Conservation (phyloP, 2,329 filamentous ascomycete genomes). For the Aureobasidium melanogenum region DNA sequence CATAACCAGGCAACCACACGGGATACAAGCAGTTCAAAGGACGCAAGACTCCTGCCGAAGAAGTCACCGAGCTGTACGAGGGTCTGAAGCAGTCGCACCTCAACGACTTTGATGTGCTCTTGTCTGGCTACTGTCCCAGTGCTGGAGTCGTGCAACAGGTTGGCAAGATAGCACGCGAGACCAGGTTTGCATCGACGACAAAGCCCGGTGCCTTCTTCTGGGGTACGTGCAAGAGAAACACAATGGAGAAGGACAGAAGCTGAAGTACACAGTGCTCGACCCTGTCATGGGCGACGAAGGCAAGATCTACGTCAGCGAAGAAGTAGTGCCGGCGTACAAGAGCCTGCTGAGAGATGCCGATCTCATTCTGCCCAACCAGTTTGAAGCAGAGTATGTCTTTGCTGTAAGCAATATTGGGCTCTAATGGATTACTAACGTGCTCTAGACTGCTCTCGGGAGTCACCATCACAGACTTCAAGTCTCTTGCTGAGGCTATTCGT, state of each 20-base stretch:
- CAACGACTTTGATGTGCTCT: constrained; percentile 84
- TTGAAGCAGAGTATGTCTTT: constrained; percentile 78
- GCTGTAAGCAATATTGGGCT: constrained; percentile 1
- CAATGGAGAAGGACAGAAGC: background rate
- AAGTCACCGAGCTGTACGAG: constrained; percentile 76
- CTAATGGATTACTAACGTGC: background rate
- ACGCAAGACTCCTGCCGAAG: constrained; percentile 67
- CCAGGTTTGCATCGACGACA: constrained; percentile 55
- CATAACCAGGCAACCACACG: constrained; percentile 69
- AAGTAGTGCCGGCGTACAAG: constrained; percentile 88
- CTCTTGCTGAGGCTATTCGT: constrained; percentile 64
- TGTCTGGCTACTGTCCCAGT: constrained; percentile 89
- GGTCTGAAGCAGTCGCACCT: constrained; percentile 78
- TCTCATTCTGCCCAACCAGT: constrained; percentile 90
- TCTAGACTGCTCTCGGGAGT: constrained; percentile 72
- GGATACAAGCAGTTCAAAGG: constrained; percentile 86
- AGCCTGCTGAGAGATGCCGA: constrained; percentile 71
- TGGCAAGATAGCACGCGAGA: constrained; percentile 71
- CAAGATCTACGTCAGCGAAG: constrained; percentile 79
- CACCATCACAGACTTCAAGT: constrained; percentile 66
- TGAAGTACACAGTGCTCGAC: constrained; percentile 58
- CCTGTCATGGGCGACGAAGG: constrained; percentile 98
- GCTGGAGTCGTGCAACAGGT: constrained; percentile 77
- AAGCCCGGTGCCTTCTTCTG: constrained; percentile 78
- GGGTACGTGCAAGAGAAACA: constrained; percentile 38